Conservation (phyloP, 2,329 filamentous ascomycete genomes). For the Epichloe bromicola region DNA sequence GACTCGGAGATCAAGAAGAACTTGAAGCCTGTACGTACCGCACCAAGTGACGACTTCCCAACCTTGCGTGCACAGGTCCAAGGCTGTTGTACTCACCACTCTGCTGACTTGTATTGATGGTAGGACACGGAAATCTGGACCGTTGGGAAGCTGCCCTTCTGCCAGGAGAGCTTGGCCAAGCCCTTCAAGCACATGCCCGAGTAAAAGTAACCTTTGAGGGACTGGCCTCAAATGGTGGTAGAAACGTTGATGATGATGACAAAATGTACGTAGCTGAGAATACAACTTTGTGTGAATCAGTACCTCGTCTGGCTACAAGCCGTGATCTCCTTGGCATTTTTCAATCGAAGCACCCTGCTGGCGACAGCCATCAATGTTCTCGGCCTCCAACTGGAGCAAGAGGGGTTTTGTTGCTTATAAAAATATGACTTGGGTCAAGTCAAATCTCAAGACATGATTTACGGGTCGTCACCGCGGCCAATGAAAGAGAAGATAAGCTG, state of each 20-base stretch:
- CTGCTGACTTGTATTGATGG: background rate
- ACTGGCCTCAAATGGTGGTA: background rate
- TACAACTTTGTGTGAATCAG: background rate
- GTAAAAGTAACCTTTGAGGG: constrained; percentile 18
- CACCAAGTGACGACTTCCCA: background rate
- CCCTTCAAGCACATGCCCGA: constrained; percentile 52
- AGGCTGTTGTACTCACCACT: too few relatives aligned
- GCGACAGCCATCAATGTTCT: too few relatives aligned
- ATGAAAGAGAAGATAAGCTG: too few relatives aligned
- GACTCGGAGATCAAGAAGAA: constrained; percentile 52
- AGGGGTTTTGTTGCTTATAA: too few relatives aligned
- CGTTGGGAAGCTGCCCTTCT: constrained; percentile 55
- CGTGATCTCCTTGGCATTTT: too few relatives aligned
- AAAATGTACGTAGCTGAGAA: background rate
- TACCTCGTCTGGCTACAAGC: background rate
- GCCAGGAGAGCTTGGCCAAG: constrained; percentile 50
- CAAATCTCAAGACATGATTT: too few relatives aligned
- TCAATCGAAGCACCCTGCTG: too few relatives aligned
- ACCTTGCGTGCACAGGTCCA: too few relatives aligned
- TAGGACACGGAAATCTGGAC: constrained; percentile 60
- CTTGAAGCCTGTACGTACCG: constrained; percentile 44
- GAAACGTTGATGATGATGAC: background rate
- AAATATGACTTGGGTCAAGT: too few relatives aligned
- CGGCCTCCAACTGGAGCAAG: too few relatives aligned
- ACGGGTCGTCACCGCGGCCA: too few relatives aligned